Conservation (phyloP, 805 yeast genomes). For the Lipomyces yamadae region DNA sequence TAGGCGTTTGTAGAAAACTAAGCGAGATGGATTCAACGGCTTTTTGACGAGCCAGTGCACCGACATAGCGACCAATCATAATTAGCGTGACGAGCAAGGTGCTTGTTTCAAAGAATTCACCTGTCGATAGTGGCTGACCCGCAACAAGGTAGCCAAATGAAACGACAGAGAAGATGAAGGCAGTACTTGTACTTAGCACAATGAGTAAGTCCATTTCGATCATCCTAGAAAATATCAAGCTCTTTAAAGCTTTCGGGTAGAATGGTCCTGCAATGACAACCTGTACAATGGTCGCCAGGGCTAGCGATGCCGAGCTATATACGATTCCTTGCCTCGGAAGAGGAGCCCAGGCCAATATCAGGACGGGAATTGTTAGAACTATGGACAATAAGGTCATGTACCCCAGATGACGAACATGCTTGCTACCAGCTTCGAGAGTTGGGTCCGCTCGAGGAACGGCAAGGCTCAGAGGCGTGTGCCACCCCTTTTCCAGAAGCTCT, state of each 20-base stretch:
- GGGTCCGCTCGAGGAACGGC: conserved; percentile 11
- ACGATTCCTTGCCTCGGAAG: background rate
- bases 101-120: conserved; percentile 22
- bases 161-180: conserved; percentile 27
- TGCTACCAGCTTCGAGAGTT: conserved; percentile 3
- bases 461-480: conserved; percentile 3
- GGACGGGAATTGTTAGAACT: conserved; percentile 24
- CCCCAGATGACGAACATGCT: background rate
- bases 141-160: conserved; percentile 14
- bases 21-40: conserved; percentile 20
- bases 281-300: conserved; percentile 25
- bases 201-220: conserved; percentile 29
- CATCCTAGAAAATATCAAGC: background rate
- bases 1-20: conserved; percentile 19
- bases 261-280: conserved; percentile 18
- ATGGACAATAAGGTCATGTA: conserved; percentile 4
- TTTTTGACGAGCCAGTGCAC: conserved; percentile 10
- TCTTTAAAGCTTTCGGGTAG: conserved; percentile 17
- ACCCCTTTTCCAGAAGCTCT: conserved; percentile 11
- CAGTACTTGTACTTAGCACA: conserved; percentile 22
- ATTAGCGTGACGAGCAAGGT: conserved; percentile 25
- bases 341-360: conserved; percentile 29
- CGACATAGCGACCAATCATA: conserved; percentile 20
- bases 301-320: conserved; percentile 2
- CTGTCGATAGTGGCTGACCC: conserved; percentile 8